Percentiles rank a stretch among this genome's conserved stretches.
These are phyloP conservation scores for Trypanosoma scelopori DNA, from an alignment of 208 protist genomes.

Conservation along the genomic window DNA sequence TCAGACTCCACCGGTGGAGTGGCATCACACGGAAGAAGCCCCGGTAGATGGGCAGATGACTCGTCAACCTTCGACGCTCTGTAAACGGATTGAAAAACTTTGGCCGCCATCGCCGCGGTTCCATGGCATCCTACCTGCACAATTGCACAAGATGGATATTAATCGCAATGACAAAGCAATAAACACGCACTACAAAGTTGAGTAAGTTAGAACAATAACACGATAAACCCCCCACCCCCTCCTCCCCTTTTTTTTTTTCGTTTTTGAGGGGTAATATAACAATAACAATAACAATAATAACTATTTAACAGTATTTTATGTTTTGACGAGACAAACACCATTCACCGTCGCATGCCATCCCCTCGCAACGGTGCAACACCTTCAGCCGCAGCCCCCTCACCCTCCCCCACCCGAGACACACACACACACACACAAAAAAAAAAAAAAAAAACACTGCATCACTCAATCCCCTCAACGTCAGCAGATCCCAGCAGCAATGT, in stretches of 20 bases:
- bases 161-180: no score
- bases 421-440: no score
- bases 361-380: no score
- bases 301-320: no score
- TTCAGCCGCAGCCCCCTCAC: no score
- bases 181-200: background rate
- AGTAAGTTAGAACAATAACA: no score
- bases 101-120: slow-evolving; percentile 73
- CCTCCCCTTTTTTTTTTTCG: no score
- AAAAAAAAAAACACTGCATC: slow-evolving; percentile 19
- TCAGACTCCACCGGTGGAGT: slow-evolving; percentile 73
- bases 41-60: slow-evolving; percentile 63
- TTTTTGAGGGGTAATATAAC: background rate
- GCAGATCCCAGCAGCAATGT: slow-evolving; percentile 49
- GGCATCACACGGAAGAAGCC: slow-evolving; percentile 88
- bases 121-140: slow-evolving; percentile 42
- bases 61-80: slow-evolving; percentile 37
- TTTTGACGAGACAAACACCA: no score
- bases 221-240: no score
- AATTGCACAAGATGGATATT: background rate
- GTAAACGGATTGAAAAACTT: slow-evolving; percentile 89
- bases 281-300: slow-evolving; percentile 11
- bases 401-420: no score
- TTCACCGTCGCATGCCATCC: no score
- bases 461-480: slow-evolving; percentile 73